phyloP scores from a whole-genome alignment of 2,329 filamentous ascomycete genomes.

The Ceratocystis variospora region DNA sequence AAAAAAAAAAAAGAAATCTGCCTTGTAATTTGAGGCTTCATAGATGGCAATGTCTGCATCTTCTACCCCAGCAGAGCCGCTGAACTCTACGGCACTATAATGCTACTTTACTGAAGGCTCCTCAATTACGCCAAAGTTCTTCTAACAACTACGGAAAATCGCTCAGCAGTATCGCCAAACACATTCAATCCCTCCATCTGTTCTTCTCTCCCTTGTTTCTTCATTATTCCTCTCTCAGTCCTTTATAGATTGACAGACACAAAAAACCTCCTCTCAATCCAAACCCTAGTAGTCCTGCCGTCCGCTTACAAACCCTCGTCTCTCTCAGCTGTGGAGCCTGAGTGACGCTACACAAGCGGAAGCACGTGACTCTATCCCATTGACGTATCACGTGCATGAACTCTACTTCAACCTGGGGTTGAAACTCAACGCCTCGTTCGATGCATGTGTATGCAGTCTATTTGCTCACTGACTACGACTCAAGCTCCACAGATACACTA shows the following conservation, averaged over 20 bases:
- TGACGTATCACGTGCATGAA: slow-evolving; percentile 3
- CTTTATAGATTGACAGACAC: no score
- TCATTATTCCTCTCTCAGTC: no score
- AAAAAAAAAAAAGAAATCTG: not conserved
- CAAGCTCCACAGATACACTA: not conserved
- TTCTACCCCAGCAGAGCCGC: not conserved
- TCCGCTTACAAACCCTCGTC: not conserved
- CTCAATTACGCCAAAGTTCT: no score
- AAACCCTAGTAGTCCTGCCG: not conserved
- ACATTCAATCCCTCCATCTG: no score
- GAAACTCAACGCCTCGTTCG: not conserved
- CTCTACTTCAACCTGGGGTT: not conserved
- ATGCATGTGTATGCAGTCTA: not conserved
- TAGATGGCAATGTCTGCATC: not conserved
- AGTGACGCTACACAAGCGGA: not conserved
- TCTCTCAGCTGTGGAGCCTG: not conserved
- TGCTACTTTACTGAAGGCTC: no score
- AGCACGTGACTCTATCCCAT: not conserved
- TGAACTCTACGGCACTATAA: not conserved
- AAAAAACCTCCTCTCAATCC: not conserved
- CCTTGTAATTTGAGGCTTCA: not conserved
- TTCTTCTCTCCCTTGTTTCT: no score
- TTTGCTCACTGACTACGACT: not conserved
- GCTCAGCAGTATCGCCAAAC: no score
- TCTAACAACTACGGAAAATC: no score